phyloP scores from a whole-genome alignment of 2,329 filamentous ascomycete genomes.

The Fusarium pilosicola region DNA sequence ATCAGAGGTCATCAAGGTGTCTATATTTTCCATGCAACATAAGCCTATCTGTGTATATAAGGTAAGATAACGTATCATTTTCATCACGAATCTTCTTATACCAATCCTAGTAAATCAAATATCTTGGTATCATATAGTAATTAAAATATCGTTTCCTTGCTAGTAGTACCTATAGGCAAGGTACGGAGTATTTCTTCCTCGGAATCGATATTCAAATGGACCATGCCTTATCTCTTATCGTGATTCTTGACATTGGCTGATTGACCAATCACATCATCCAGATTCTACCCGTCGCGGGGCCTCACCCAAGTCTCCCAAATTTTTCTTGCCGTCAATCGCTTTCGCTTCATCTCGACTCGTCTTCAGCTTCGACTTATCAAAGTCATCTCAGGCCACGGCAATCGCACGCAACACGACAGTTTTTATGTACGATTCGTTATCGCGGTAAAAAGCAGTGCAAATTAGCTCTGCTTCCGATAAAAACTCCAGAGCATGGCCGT shows the following conservation, averaged over 20 bases:
- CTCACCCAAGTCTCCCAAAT: constrained; percentile 38
- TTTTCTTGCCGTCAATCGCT: constrained; percentile 33
- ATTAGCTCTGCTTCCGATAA: constrained; percentile 21
- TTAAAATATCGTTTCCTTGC: too few relatives aligned
- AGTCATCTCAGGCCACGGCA: constrained; percentile 10
- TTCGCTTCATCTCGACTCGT: constrained; percentile 13
- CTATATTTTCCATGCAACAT: neutral
- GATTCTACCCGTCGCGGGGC: constrained; percentile 34
- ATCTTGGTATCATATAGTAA: neutral
- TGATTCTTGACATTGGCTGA: neutral
- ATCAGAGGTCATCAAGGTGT: neutral
- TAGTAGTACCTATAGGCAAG: neutral
- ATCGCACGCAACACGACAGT: neutral
- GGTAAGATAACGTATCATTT: neutral
- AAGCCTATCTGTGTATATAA: neutral
- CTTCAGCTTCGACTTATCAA: constrained; percentile 29
- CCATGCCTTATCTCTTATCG: constrained; percentile 34
- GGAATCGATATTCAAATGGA: neutral
- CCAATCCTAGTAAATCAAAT: neutral
- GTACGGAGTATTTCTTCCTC: neutral
- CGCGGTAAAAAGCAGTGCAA: constrained; percentile 16
- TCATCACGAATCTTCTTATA: neutral
- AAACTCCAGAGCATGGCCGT: constrained; percentile 48
- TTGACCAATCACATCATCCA: constrained; percentile 33
- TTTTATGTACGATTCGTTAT: neutral